These are phyloP conservation scores for Epichloe hybrida DNA, from an alignment of 2,329 filamentous ascomycete species.

Conservation along the genomic window DNA sequence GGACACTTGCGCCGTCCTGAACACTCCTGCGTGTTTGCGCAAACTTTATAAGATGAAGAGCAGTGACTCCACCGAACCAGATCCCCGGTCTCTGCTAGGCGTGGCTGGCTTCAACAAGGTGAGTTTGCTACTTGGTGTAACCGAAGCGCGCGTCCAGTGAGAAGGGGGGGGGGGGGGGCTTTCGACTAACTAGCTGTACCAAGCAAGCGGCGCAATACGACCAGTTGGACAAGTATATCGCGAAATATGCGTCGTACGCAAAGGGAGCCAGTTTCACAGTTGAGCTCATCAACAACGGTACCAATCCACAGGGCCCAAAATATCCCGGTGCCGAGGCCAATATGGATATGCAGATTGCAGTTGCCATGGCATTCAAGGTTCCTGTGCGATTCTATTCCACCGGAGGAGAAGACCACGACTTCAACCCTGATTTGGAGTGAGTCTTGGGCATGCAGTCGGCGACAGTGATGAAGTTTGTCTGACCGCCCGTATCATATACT, in stretches of 20 bases:
- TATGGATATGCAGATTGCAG: conserved; percentile 24
- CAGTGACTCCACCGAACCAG: conserved; percentile 38
- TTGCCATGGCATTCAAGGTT: conserved; percentile 20
- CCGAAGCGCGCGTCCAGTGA: neutral
- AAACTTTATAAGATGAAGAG: conserved; percentile 29
- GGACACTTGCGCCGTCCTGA: conserved; percentile 20
- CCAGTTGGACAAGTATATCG: conserved; percentile 44
- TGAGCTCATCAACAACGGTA: conserved; percentile 42
- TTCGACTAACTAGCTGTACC: neutral
- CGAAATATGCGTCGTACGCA: conserved; percentile 36
- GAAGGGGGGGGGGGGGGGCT: neutral
- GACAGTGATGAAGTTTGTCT: neutral
- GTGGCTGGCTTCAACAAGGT: conserved; percentile 35
- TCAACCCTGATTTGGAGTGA: conserved; percentile 22
- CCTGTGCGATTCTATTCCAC: conserved; percentile 21
- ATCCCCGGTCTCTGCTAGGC: conserved; percentile 49
- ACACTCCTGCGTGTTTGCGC: conserved; percentile 31
- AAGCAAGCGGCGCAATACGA: conserved; percentile 36
- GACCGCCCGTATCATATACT: neutral
- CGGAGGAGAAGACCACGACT: conserved; percentile 18
- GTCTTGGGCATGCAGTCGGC: conserved; percentile 6
- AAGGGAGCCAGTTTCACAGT: conserved; percentile 42
- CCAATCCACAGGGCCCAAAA: conserved; percentile 29
- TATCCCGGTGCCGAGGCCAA: conserved; percentile 20
- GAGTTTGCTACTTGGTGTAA: conserved; percentile 2